A percentile compares a stretch with the other conserved stretches of the same genome.
Conservation (phyloP, 1,139 yeast species). For the Candida gigantensis region DNA sequence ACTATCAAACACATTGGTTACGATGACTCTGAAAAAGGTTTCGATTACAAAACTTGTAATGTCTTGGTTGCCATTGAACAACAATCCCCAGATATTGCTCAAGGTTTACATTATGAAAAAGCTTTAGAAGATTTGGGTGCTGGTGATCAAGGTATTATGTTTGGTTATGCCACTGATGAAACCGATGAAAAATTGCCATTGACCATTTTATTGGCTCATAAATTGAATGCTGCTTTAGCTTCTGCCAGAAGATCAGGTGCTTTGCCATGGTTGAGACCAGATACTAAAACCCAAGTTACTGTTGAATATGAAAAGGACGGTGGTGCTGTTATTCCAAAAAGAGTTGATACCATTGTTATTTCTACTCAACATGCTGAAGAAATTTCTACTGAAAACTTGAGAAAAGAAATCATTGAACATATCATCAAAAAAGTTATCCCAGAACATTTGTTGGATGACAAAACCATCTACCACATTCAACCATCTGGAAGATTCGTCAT, state of each 20-base stretch:
- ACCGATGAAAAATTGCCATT: constrained; percentile 97
- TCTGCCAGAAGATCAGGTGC: constrained; percentile 96
- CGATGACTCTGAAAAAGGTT: constrained; percentile 94
- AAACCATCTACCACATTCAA: constrained; percentile 96
- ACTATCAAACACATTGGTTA: constrained; percentile 98
- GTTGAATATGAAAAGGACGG: constrained; percentile 91
- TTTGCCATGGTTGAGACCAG: constrained; percentile 97
- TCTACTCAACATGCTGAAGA: constrained; percentile 98
- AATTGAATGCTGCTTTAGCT: constrained; percentile 95
- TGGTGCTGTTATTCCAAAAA: constrained; percentile 92
- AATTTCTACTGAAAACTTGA: constrained; percentile 88
- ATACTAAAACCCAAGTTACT: constrained; percentile 99
- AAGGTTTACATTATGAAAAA: constrained; percentile 97
- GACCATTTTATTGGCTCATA: constrained; percentile 92
- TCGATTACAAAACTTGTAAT: constrained; percentile 98
- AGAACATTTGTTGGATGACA: constrained; percentile 84
- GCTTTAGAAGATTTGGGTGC: constrained; percentile 98
- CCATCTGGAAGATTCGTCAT: constrained; percentile 99
- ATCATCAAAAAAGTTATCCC: constrained; percentile 92
- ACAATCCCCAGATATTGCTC: constrained; percentile 99
- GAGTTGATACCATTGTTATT: constrained; percentile 97
- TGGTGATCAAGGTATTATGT: constrained; percentile 99
- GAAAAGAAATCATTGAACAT: constrained; percentile 73
- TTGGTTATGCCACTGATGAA: constrained; percentile 99
- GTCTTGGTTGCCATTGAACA: constrained; percentile 98